Evolutionary conservation across 1,139 yeast genomes (phyloP), one percentile per base, ranked within the genome.

Genomic region (Magnusiomyces ingens): DNA sequence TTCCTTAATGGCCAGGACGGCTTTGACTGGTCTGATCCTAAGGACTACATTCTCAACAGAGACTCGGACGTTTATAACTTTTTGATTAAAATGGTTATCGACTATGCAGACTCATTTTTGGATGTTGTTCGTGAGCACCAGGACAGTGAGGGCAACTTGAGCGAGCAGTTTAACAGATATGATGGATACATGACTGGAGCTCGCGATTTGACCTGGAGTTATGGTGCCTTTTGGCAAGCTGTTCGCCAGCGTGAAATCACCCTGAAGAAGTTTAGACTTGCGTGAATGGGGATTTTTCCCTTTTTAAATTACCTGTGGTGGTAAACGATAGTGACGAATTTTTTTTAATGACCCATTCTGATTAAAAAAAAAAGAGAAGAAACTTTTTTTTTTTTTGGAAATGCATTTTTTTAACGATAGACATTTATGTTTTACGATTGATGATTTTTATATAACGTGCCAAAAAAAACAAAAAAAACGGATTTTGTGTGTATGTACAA

Each of bases 121-220:
- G 80, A 80, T 52, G 81, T 85, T 22, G 76, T 90, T 42, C 78
- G 82, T 61, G 80, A 78, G 50, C 98, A 91, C 69, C 83, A 82
- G 32, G 87, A 82, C 61, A 69, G 71, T 38, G 75, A 79, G n/a
- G 96, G 96, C 4, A 79, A 79, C 50, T 81, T 91, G 81, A 84
- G 91, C 63, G 99, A 93, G 68, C 97, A 93, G 65, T 87, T 88
- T 67, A 88, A 86, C 71, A 81, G 80, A 63, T 78, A 82, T 62
- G 80, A 77, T 46, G 99, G 99, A 0, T 88, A 68, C 66, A 82
- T 89, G 85, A 85, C 83, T 68, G 99, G 99, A 2, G 98, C 98
- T 0, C 71, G 73, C 54, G 80, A 87, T 61, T 78, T 93, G 63
- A 90, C 97, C 4, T 93, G 99, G 99, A 85, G 95, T 59, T 88